A percentile compares a stretch with the other conserved stretches of the same genome.
These are phyloP conservation scores for Penicillium coffeae DNA, from an alignment of 495 filamentous ascomycete species.

Conservation along the genomic window DNA sequence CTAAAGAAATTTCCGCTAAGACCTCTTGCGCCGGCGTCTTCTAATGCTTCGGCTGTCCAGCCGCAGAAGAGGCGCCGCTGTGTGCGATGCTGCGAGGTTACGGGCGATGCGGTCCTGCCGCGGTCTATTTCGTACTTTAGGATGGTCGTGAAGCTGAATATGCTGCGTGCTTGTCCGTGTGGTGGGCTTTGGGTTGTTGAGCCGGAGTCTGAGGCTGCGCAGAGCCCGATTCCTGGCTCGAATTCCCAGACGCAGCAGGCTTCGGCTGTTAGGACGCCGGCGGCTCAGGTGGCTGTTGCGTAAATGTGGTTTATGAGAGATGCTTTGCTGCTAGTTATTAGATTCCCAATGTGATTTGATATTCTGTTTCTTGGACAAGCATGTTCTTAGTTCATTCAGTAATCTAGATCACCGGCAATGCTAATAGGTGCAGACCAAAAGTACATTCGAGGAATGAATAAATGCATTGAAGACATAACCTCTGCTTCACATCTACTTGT, in stretches of 20 bases:
- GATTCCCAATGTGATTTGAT: slow-evolving; percentile 1
- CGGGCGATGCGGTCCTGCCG: slow-evolving; percentile 32
- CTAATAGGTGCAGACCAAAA: no score
- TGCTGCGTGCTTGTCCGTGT: slow-evolving; percentile 43
- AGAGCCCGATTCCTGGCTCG: background rate
- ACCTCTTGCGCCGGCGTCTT: slow-evolving; percentile 7
- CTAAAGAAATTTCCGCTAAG: slow-evolving; percentile 41
- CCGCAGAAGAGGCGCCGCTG: slow-evolving; percentile 28
- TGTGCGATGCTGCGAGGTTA: slow-evolving; percentile 43
- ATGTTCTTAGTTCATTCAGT: no score
- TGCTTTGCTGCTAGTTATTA: background rate
- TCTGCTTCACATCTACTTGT: no score
- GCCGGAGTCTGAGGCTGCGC: slow-evolving; percentile 7
- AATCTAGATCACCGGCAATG: no score
- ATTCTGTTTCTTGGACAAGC: background rate
- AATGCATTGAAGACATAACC: no score
- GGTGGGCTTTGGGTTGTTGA: slow-evolving; percentile 43
- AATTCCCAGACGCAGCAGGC: background rate
- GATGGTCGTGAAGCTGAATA: slow-evolving; percentile 38
- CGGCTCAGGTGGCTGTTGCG: background rate
- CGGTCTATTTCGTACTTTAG: slow-evolving; percentile 35
- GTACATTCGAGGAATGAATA: no score
- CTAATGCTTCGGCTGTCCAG: slow-evolving; percentile 8
- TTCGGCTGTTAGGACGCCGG: background rate
- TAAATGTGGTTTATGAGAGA: background rate